Percentiles rank a stretch among this genome's conserved stretches.
Conservation (phyloP, 805 yeast species). For the Starmerella asiatica region DNA sequence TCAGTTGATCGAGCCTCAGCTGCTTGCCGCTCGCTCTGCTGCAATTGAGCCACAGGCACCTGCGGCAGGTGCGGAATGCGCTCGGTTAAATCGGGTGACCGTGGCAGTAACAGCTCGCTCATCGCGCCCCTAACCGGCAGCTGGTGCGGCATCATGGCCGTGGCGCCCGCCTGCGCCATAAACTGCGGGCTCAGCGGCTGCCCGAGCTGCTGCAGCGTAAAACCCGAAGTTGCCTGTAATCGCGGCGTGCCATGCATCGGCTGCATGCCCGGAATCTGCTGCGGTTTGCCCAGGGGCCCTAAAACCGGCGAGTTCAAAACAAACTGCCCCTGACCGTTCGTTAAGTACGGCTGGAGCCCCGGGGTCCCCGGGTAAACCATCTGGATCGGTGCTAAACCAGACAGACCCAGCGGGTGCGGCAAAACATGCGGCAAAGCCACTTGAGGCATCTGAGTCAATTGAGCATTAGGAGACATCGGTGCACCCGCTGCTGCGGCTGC, state of each 20-base stretch:
- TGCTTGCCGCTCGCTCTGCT: slow-evolving; percentile 2
- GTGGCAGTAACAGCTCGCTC: slow-evolving; percentile 23
- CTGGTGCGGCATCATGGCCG: slow-evolving; percentile 13
- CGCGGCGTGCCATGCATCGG: neutral
- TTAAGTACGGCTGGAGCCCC: slow-evolving; percentile 13
- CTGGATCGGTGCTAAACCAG: slow-evolving; percentile 8
- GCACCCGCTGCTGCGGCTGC: slow-evolving; percentile 3
- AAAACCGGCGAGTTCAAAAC: slow-evolving; percentile 12
- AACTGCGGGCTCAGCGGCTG: slow-evolving; percentile 16
- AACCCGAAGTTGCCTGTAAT: neutral
- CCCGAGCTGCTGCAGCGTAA: slow-evolving; percentile 1
- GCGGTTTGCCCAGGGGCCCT: slow-evolving; percentile 6
- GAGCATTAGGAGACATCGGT: slow-evolving; percentile 5
- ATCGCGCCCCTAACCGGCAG: slow-evolving; percentile 20
- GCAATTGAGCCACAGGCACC: slow-evolving; percentile 19
- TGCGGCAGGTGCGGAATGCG: slow-evolving; percentile 22
- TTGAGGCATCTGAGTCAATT: neutral
- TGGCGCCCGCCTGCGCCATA: slow-evolving; percentile 9
- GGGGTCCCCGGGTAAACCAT: slow-evolving; percentile 18
- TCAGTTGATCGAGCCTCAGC: neutral
- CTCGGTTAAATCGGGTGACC: slow-evolving; percentile 20
- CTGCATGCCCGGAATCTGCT: neutral
- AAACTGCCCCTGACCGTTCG: slow-evolving; percentile 3
- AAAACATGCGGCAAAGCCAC: neutral
- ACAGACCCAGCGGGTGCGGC: slow-evolving; percentile 3